Conservation (phyloP, 805 yeast genomes). For the Candida ficus region DNA sequence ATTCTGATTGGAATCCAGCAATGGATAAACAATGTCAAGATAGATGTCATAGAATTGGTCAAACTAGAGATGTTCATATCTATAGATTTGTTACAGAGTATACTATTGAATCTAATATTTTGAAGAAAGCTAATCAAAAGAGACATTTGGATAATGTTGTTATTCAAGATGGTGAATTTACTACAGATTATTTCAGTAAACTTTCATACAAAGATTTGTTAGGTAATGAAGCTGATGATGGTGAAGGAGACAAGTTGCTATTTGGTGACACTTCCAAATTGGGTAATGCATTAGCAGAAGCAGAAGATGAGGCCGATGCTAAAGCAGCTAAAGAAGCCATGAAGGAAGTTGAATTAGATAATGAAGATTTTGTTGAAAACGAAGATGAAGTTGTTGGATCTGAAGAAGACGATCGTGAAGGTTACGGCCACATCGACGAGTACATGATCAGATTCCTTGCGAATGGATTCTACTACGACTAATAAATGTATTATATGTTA, state of each 20-base stretch:
- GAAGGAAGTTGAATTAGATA: constrained; percentile 79
- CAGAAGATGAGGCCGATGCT: constrained; percentile 91
- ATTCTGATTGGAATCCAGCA: constrained; percentile 99
- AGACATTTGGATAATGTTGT: constrained; percentile 90
- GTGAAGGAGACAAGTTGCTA: constrained; percentile 28
- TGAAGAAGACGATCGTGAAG: constrained; percentile 48
- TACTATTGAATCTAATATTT: constrained; percentile 92
- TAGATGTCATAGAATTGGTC: constrained; percentile 98
- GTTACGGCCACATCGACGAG: constrained; percentile 83
- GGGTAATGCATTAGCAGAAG: constrained; percentile 73
- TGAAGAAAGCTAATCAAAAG: constrained; percentile 92
- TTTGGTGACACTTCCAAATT: constrained; percentile 35
- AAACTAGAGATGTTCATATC: constrained; percentile 95
- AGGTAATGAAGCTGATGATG: constrained; percentile 36
- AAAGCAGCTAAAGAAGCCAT: constrained; percentile 81
- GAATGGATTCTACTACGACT: constrained; percentile 62
- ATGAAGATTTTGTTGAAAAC: constrained; percentile 72
- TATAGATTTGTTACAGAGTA: constrained; percentile 93
- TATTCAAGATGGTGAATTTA: constrained; percentile 96
- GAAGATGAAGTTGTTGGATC: constrained; percentile 26
- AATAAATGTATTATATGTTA: not conserved
- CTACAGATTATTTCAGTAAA: constrained; percentile 91
- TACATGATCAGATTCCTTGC: constrained; percentile 92
- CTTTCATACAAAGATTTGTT: constrained; percentile 81
- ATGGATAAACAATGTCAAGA: constrained; percentile 99